These are phyloP conservation scores for Aspergillus intermedius DNA, from an alignment of 2,329 filamentous ascomycete species.

Conservation along the genomic window DNA sequence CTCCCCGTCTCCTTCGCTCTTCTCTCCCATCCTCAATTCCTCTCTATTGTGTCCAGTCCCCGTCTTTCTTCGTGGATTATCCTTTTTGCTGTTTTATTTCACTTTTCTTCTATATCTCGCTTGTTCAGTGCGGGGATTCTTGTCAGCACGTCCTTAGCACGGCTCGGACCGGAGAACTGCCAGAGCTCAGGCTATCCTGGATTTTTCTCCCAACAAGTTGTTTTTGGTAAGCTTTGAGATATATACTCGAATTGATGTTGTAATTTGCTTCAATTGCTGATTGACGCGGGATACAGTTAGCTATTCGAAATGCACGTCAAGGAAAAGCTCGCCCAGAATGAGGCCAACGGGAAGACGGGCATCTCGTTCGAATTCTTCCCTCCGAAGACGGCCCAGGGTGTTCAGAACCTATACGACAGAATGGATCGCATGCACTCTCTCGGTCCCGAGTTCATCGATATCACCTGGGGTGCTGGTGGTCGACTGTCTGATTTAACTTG, in stretches of 20 bases:
- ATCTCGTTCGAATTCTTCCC: slow-evolving; percentile 99
- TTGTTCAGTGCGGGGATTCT: not conserved
- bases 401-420: slow-evolving; percentile 97
- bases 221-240: not conserved
- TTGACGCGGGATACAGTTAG: slow-evolving; percentile 3
- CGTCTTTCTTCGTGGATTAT: too few relatives aligned
- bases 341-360: slow-evolving; percentile 70
- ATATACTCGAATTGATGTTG: not conserved
- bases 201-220: not conserved
- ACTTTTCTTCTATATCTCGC: slow-evolving; percentile 2
- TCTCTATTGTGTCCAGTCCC: too few relatives aligned
- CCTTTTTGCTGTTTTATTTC: not conserved
- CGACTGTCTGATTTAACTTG: slow-evolving; percentile 85
- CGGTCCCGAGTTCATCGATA: slow-evolving; percentile 92
- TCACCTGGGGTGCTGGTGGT: slow-evolving; percentile 96
- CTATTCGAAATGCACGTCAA: slow-evolving; percentile 79
- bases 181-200: not conserved
- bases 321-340: slow-evolving; percentile 78
- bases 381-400: slow-evolving; percentile 80
- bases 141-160: too few relatives aligned
- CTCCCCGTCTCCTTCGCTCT: not conserved
- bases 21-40: slow-evolving; percentile 1
- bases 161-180: not conserved
- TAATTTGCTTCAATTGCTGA: not conserved
- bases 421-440: slow-evolving; percentile 98